Evolutionary conservation across 768 basidiomycete genomes (phyloP), one percentile per base, ranked within the genome.

Genomic region (Termitomyces sp.): DNA sequence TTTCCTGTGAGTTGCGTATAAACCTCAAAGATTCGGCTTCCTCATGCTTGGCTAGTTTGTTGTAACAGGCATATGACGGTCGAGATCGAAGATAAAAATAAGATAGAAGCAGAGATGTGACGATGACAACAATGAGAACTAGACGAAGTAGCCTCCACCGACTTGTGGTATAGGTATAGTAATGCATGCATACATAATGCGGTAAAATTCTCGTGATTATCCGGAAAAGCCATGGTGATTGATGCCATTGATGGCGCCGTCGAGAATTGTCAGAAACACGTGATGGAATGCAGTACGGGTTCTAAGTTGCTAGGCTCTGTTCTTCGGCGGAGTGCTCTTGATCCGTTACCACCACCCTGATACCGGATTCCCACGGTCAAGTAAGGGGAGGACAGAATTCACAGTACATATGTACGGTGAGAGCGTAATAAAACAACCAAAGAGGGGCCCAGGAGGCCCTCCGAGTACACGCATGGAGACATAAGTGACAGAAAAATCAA

Each of bases 41-140:
- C 57, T 79, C 78, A 24, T 65, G 55, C 12, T 63, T 57, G 49
- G 69, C 62, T 8, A 77, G 62, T 26, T 58, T 41, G 20, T 64
- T 60, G 65, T 81, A 79, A n/a, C 77, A 62, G 24, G 64, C 62
- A 58, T 72, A 73, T 12, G 78, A 72, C 16, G 78, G 77, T 59
- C 68, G 68, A 59, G 62, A 69, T 42, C 63, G 69, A 53, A 72
- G 62, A 60, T 72, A 77, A 1, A 72, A 34, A 58, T 74, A 77
- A 15, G 66, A 69, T 28, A 67, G 52, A 42, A 70, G 34, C 6
- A 64, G 47, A n/a, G 61, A 64, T 33, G 51, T 36, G 18, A 60
- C 51, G 1, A 68, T 22, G 22, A 63, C 9, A 22, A 63, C 22
- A 16, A 54, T 56, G 13, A 68, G 44, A 29, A 62, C 49, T 33